Evolutionary conservation across 345 rosid species (phyloP).

Genomic region (Hibiscus tridactylites): DNA sequence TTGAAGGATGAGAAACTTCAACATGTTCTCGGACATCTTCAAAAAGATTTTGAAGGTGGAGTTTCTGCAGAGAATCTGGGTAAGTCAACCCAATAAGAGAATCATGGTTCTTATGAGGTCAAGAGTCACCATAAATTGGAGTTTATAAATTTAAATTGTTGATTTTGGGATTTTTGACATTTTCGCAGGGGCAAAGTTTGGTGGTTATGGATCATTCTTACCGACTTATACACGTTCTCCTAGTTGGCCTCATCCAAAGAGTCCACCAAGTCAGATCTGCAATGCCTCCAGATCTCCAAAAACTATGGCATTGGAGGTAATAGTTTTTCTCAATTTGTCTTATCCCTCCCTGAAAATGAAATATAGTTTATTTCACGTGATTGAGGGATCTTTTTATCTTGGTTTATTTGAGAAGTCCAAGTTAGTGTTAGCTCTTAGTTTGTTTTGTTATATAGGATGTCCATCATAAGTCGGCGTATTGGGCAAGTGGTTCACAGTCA

Average conservation of each 20-base stretch:
- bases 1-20: constrained; percentile 88
- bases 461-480: constrained; percentile 27
- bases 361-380: not conserved
- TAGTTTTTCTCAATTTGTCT: not conserved
- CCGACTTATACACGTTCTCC: constrained; percentile 79
- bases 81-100: constrained; percentile 34
- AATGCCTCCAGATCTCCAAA: constrained; percentile 51
- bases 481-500: constrained; percentile 29
- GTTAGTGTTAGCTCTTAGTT: constrained; percentile 12
- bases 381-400: constrained; percentile 6
- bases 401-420: constrained; percentile 11
- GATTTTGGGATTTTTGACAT: constrained; percentile 19
- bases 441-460: constrained; percentile 42
- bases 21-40: constrained; percentile 83
- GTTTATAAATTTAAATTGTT: constrained; percentile 19
- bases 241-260: constrained; percentile 45
- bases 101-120: constrained; percentile 19
- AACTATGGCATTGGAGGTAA: constrained; percentile 57
- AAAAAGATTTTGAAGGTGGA: constrained; percentile 97
- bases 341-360: not conserved
- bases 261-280: constrained; percentile 44
- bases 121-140: constrained; percentile 21
- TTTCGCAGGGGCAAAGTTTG: constrained; percentile 79
- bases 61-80: constrained; percentile 93
- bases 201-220: constrained; percentile 97